Percentiles rank a stretch among this genome's conserved stretches.
phyloP scores from a whole-genome alignment of 768 basidiomycete species.

The Neoboletus subvelutipes region DNA sequence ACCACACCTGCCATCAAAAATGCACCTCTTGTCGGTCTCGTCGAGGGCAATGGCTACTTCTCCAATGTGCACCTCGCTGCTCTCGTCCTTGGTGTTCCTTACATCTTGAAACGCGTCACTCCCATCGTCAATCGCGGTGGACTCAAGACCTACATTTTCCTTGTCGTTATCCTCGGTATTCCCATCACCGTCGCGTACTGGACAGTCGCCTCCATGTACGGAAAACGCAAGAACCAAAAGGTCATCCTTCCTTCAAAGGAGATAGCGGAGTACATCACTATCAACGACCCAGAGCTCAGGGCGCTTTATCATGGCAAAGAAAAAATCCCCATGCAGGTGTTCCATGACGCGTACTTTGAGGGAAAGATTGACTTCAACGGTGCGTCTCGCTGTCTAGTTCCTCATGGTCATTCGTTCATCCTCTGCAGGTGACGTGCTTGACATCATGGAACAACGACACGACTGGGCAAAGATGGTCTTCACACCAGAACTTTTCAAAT shows the following conservation, averaged over 20 bases:
- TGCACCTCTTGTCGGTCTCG: conserved; percentile 77
- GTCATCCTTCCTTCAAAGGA: conserved; percentile 80
- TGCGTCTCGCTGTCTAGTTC: conserved; percentile 30
- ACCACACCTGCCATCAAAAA: conserved; percentile 78
- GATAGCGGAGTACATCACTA: conserved; percentile 87
- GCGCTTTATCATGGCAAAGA: conserved; percentile 75
- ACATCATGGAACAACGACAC: conserved; percentile 90
- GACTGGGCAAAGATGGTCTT: conserved; percentile 95
- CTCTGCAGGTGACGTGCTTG: conserved; percentile 80
- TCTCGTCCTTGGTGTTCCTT: conserved; percentile 78
- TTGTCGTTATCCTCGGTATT: conserved; percentile 68
- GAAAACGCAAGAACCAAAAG: conserved; percentile 80
- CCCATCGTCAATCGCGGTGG: conserved; percentile 84
- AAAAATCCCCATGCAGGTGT: conserved; percentile 97
- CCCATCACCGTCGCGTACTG: conserved; percentile 88
- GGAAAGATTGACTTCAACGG: conserved; percentile 96
- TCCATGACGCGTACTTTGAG: conserved; percentile 97
- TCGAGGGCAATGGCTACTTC: conserved; percentile 85
- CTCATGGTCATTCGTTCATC: neutral
- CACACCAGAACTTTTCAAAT: conserved; percentile 90
- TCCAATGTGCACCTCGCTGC: conserved; percentile 77
- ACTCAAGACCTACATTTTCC: conserved; percentile 81
- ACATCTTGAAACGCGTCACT: conserved; percentile 75
- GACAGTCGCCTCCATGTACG: conserved; percentile 82
- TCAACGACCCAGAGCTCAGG: conserved; percentile 83